These are phyloP conservation scores for Aspergillus phoenicis DNA, from an alignment of 2,329 filamentous ascomycete species.

Conservation along the genomic window DNA sequence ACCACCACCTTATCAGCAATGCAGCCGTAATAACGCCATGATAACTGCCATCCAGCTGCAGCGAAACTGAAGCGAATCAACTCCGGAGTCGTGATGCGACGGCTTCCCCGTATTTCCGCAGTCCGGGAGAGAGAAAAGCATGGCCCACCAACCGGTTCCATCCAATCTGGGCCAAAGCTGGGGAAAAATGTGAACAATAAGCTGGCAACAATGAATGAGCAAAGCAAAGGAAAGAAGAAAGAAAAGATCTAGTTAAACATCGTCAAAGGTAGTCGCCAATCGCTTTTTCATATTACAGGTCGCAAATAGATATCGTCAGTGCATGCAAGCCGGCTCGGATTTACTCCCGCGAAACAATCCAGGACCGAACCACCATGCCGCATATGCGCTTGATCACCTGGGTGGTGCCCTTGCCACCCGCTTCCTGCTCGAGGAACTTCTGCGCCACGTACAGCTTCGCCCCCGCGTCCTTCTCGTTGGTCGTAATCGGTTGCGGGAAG, in stretches of 20 bases:
- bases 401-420: constrained; percentile 69
- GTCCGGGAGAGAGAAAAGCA: constrained; percentile 12
- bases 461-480: constrained; percentile 68
- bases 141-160: neutral
- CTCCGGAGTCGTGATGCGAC: constrained; percentile 22
- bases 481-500: constrained; percentile 57
- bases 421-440: constrained; percentile 69
- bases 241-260: constrained; percentile 24
- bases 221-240: constrained; percentile 9
- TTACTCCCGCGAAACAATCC: constrained; percentile 46
- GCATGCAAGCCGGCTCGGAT: constrained; percentile 12
- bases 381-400: constrained; percentile 72
- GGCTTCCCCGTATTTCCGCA: constrained; percentile 13
- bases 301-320: constrained; percentile 21
- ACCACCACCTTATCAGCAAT: constrained; percentile 10
- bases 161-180: neutral
- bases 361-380: constrained; percentile 66
- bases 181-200: neutral
- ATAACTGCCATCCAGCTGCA: constrained; percentile 22
- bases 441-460: constrained; percentile 69
- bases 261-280: constrained; percentile 19
- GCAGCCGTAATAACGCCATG: constrained; percentile 27
- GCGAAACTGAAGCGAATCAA: constrained; percentile 22
- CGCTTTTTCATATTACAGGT: constrained; percentile 25
- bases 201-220: no score